Evolutionary conservation across 345 rosid species (phyloP).

Genomic region (Ceriops decandra): DNA sequence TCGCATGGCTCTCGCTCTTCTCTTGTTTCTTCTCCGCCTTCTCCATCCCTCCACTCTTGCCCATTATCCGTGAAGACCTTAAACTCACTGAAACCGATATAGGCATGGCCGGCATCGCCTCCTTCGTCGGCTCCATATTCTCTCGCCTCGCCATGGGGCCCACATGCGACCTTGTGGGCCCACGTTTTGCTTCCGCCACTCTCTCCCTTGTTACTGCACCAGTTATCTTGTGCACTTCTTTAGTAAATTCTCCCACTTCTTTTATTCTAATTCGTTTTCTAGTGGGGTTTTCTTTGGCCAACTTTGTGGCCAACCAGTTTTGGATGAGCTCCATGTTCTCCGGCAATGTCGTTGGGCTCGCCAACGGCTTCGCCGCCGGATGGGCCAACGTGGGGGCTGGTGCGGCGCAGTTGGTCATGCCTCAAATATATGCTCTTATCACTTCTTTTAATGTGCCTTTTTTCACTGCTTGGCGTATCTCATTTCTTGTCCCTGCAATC

Average conservation of each 20-base stretch:
- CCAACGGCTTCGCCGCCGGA: conserved; percentile 75
- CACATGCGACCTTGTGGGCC: conserved; percentile 64
- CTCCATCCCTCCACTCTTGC: conserved; percentile 79
- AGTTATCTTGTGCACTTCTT: conserved; percentile 42
- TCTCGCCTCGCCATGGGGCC: conserved; percentile 93
- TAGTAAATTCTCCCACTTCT: conserved; percentile 44
- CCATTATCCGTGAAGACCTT: conserved; percentile 62
- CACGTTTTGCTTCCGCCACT: conserved; percentile 56
- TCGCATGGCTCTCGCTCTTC: conserved; percentile 86
- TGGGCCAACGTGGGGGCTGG: conserved; percentile 82
- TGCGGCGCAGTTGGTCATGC: conserved; percentile 73
- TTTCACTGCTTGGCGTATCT: conserved; percentile 55
- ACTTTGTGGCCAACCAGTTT: conserved; percentile 83
- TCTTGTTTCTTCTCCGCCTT: conserved; percentile 84
- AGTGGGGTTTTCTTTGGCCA: conserved; percentile 65
- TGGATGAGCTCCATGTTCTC: conserved; percentile 96
- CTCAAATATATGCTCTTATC: conserved; percentile 38
- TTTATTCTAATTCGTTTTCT: conserved; percentile 65
- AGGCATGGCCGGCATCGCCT: conserved; percentile 58
- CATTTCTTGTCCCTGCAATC: conserved; percentile 54
- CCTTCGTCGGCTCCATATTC: conserved; percentile 75
- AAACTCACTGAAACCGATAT: conserved; percentile 46
- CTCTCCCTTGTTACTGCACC: conserved; percentile 74
- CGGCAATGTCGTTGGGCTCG: conserved; percentile 56
- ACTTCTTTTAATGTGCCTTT: conserved; percentile 22